These are phyloP conservation scores for Cydonia oblonga DNA, from an alignment of 331 rosid genomes.

Conservation along the genomic window DNA sequence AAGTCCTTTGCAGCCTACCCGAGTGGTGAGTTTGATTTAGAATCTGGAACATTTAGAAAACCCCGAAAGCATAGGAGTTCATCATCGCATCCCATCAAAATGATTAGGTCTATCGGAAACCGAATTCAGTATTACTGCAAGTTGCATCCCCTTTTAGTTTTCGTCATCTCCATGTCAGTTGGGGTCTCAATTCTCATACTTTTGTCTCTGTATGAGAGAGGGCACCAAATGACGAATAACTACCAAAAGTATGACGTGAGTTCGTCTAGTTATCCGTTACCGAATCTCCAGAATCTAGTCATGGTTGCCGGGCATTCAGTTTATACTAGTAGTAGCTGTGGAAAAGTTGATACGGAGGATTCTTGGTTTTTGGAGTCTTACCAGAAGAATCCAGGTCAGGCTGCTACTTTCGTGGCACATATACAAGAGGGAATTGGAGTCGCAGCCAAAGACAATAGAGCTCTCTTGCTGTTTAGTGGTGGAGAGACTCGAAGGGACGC, in stretches of 20 bases:
- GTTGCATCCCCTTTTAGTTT: constrained; percentile 43
- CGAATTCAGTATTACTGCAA: constrained; percentile 43
- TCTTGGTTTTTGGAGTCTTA: constrained; percentile 93
- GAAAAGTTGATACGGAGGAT: constrained; percentile 68
- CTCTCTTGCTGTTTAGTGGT: constrained; percentile 80
- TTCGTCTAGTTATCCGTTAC: constrained; percentile 40
- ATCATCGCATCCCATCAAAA: constrained; percentile 30
- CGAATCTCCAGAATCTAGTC: constrained; percentile 58
- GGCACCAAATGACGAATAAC: constrained; percentile 6
- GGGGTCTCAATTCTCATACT: constrained; percentile 38
- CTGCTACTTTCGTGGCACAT: constrained; percentile 67
- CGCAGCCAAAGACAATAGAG: constrained; percentile 43
- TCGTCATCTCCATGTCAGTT: constrained; percentile 32
- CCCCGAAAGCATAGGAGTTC: constrained; percentile 37
- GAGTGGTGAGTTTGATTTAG: constrained; percentile 54
- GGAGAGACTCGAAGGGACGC: constrained; percentile 88
- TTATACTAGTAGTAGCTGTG: constrained; percentile 70
- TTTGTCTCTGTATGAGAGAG: constrained; percentile 42
- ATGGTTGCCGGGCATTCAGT: constrained; percentile 97
- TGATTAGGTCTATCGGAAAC: constrained; percentile 52
- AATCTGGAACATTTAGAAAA: constrained; percentile 56
- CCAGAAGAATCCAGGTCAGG: constrained; percentile 88
- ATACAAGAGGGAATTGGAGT: constrained; percentile 52
- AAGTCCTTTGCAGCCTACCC: constrained; percentile 57
- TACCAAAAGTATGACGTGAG: constrained; percentile 16